Base-by-base conservation (phyloP, 176 grass and related monocot species). In the Oryza australiensis region DNA sequence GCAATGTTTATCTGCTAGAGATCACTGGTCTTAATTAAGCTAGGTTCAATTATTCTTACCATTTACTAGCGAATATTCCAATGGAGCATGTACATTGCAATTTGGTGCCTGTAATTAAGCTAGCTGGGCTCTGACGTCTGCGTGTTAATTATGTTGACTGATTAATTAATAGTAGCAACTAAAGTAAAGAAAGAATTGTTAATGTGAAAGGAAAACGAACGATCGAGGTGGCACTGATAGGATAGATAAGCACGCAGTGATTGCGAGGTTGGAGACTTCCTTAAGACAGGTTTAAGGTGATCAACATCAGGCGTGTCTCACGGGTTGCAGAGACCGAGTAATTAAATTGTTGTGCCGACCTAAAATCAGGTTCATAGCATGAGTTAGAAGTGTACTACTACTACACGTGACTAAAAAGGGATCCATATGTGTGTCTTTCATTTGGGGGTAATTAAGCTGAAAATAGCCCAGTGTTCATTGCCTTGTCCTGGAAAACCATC, bases 161-260 rank as follows among this genome's bases (percentile, higher is more conserved):
- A 42, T 76, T 85, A 85, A 76, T 76, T 75, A 85, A 53, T 77
- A 23, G 28, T 29, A n/a, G n/a, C n/a, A n/a, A n/a, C n/a, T 72
- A 38, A 80, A 15, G 3, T 40, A n/a, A 55, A 55, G 20, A 29
- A 20, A 37, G 1, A 8, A 59, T 40, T 6, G 5, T 16, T 3
- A n/a, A 2, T 38, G 41, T 65, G 34, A 32, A 41, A 35, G 24
- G 66, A 12, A 40, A 46, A 38, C 20, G 62, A 68, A 24, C 64
- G 87, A 81, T 71, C 13, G 38, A 65, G 77, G 85, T 81, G 42
- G 70, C 73, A 22, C 65, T 53, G 51, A 64, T 48, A 12, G 2
- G 14, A 55, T 11, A 23, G 34, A 41, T 12, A 45, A 75, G 10
- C 10, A 29, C 59, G 3, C 3, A 28, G 23, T 37, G 70, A 69